Percentiles rank a stretch among this genome's conserved stretches.
Conservation (phyloP, 2,329 filamentous ascomycete genomes). For the Davidsoniella eucalypti region DNA sequence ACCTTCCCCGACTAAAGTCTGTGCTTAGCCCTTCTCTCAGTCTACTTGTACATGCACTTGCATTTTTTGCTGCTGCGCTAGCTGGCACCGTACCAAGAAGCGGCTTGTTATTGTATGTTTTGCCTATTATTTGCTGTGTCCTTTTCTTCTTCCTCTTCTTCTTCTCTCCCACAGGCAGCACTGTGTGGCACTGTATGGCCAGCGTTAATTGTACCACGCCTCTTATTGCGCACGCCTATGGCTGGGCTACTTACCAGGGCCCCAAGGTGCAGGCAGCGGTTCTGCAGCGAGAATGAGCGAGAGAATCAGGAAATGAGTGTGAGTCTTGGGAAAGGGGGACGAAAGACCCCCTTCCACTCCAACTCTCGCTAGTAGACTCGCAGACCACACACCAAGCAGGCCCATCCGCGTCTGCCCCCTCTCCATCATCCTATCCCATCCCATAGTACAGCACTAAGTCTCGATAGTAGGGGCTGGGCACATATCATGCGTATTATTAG, state of each 20-base stretch:
- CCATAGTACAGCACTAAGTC: too few species aligned
- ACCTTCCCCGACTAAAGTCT: background rate
- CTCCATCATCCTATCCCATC: too few species aligned
- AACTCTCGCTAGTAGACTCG: background rate
- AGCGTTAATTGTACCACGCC: too few species aligned
- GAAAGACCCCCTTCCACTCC: slow-evolving; percentile 8
- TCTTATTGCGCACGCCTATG: too few species aligned
- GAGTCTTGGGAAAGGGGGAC: slow-evolving; percentile 9
- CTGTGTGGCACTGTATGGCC: background rate
- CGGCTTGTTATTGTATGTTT: too few species aligned
- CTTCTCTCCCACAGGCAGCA: background rate
- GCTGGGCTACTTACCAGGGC: too few species aligned
- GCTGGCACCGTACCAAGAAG: too few species aligned
- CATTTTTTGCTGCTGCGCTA: too few species aligned
- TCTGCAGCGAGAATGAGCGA: slow-evolving; percentile 1
- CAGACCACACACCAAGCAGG: background rate
- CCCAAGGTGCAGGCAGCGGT: too few species aligned
- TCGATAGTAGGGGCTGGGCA: too few species aligned
- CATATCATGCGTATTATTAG: too few species aligned
- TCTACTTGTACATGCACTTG: background rate
- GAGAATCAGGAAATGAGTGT: slow-evolving; percentile 9
- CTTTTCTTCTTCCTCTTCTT: background rate
- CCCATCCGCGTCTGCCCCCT: too few species aligned
- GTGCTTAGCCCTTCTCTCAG: slow-evolving; percentile 1
- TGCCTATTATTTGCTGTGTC: background rate